Base-by-base conservation (phyloP, 345 rosid genomes). In the Salix dunnii region DNA sequence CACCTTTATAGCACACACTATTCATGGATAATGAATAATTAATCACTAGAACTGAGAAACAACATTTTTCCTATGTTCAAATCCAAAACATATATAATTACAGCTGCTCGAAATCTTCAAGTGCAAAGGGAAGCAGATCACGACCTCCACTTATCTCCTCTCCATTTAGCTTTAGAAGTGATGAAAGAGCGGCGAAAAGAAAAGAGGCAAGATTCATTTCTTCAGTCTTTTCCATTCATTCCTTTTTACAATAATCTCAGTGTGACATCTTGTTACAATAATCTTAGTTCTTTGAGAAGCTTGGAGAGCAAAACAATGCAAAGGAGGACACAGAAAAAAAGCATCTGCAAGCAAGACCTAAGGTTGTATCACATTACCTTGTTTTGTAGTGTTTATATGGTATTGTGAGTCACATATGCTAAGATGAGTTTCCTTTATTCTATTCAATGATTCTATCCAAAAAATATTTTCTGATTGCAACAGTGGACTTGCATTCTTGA, bases 151-250 rank as follows among this genome's bases (percentile, higher is more conserved):
- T 35, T 69, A 81, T 80, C 38, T 84, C 88, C 42, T 78, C 83
- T 65, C 92, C 95, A 33, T 96, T 92, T 82, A 85, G 86, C 82
- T 89, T 93, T 84, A 89, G 90, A 81, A 91, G 94, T 42, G 98
- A 86, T 76, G 97, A 93, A 85, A 86, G 98, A 76, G 98, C 92
- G 13, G 87, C 85, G 70, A 93, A 83, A 88, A 84, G 95, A 82
- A 96, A 83, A 83, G 97, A 92, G 99, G 98, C 84, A 87, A 68
- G 83, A 70, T 28, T 64, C 35, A 48, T 71, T 53, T 69, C 49
- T 28, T 30, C 23, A 18, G 9, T 43, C 31, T 55, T 31, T 51
- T 77, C 68, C 49, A 13, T 65, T 53, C 53, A 49, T 9, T 75
- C 43, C 64, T 76, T 25, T 17, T 33, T 62, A 53, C 58, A 81